Base-by-base conservation (phyloP, 352 stramenopile species). In the Globisporangium cylindrosporum region DNA sequence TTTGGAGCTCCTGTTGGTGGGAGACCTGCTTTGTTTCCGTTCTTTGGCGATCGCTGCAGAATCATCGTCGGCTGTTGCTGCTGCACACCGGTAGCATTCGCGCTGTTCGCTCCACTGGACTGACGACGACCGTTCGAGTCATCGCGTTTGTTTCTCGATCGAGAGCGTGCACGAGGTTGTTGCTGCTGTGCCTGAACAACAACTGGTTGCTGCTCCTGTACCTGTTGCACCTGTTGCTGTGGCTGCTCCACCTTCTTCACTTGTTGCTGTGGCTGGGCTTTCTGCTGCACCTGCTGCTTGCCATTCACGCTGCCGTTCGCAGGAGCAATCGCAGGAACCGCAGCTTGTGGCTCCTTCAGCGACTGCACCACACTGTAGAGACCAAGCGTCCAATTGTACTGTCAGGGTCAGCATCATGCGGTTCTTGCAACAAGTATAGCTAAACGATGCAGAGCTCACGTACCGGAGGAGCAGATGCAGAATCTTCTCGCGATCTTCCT, bases 401-500 rank as follows among this genome's bases (percentile, higher is more conserved):
- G 27, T 59, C 15, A 59, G 54, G 7, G 27, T 59, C 15, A 59
- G 54, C 15, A 59, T 2, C 27, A 59, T 25, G 27, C 54, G 54
- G 27, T 41, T 43, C 54, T 41, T 43, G 6, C 15, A 59, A 20
- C 10, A 22, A 36, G 15, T n/a, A 20, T 1, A 49, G 15, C 43
- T n/a, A 59, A n/a, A 3, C 14, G 14, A 18, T 18, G 29, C 1
- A 4, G 10, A 59, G 60, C 27, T 8, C 15, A 58, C 59, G 8
- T 79, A 94, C 86, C 82, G 80, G 67, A 89, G 78, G 24, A 94
- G 64, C 36, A 95, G 64, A 51, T 85, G 80, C 48, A 91, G 74
- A 51, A 92, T 94, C 77, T 92, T 94, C 60, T 82, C 75, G 7
- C 85, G 85, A 56, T 95, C 88, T 61, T 94, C 86, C 67, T 94